phyloP scores from a whole-genome alignment of 2,329 filamentous ascomycete species.

The Hymenoscyphus fraxineus region DNA sequence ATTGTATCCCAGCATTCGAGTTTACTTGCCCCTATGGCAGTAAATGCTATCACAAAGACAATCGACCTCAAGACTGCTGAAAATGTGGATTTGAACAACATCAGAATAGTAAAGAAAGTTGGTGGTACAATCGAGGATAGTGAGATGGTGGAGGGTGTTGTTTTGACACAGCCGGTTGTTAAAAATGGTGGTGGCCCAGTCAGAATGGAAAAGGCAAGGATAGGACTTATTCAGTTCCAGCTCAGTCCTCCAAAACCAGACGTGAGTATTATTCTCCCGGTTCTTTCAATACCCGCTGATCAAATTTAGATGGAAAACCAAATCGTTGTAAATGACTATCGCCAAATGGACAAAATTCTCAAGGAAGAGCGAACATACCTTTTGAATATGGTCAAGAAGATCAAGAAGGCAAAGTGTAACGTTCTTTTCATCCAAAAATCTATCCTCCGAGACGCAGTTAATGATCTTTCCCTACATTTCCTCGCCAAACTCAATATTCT shows the following conservation, averaged over 20 bases:
- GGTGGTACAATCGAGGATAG: slow-evolving; percentile 98
- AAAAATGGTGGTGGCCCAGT: slow-evolving; percentile 89
- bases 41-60: slow-evolving; percentile 91
- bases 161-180: slow-evolving; percentile 86
- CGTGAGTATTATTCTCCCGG: slow-evolving; percentile 46
- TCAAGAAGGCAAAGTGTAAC: slow-evolving; percentile 99
- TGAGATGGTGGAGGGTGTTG: slow-evolving; percentile 91
- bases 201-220: slow-evolving; percentile 95
- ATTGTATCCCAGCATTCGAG: slow-evolving; percentile 98
- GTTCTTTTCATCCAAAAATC: slow-evolving; percentile 98
- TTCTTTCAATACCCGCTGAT: slow-evolving; percentile 18
- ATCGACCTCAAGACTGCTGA: slow-evolving; percentile 95
- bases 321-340: slow-evolving; percentile 98
- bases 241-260: slow-evolving; percentile 97
- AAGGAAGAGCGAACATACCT: slow-evolving; percentile 98
- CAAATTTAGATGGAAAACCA: slow-evolving; percentile 87
- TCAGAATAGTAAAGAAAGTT: slow-evolving; percentile 94
- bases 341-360: slow-evolving; percentile 99
- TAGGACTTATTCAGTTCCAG: slow-evolving; percentile 97
- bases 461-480: slow-evolving; percentile 96
- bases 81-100: slow-evolving; percentile 95
- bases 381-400: slow-evolving; percentile 99
- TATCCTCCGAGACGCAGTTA: slow-evolving; percentile 94
- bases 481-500: slow-evolving; percentile 94
- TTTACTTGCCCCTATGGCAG: slow-evolving; percentile 93